phyloP scores from a whole-genome alignment of 371 early-diverging fungal species.

The Batkoa obscura region DNA sequence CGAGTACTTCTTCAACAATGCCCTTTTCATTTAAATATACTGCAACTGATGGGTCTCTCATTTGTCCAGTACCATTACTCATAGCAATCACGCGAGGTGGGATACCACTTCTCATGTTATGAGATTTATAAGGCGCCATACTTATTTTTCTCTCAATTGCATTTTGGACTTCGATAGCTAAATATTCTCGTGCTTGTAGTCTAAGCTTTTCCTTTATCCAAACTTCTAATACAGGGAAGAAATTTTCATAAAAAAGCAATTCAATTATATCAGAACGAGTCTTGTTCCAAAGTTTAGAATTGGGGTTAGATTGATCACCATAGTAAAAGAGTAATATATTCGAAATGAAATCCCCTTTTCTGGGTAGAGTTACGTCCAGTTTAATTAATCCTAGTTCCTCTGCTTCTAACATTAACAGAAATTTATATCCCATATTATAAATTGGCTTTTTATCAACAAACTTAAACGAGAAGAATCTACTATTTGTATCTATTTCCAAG shows the following conservation, averaged over 20 bases:
- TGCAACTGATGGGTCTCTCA: conserved; percentile 42
- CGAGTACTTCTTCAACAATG: conserved; percentile 34
- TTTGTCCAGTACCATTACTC: conserved; percentile 60
- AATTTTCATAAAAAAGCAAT: conserved; percentile 33
- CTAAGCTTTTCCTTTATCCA: conserved; percentile 54
- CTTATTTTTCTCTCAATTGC: conserved; percentile 38
- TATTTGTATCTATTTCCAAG: conserved; percentile 50
- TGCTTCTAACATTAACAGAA: conserved; percentile 55
- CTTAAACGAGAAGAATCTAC: conserved; percentile 71
- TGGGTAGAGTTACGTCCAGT: conserved; percentile 36
- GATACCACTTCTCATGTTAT: conserved; percentile 14
- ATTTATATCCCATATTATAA: no score
- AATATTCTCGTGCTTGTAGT: conserved; percentile 43
- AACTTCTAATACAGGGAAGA: conserved; percentile 53
- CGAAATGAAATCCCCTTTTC: conserved; percentile 30
- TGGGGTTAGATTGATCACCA: conserved; percentile 33
- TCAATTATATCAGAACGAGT: conserved; percentile 44
- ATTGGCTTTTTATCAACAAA: conserved; percentile 62
- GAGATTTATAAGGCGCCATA: conserved; percentile 16
- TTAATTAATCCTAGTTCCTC: conserved; percentile 54
- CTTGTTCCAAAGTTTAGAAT: conserved; percentile 58
- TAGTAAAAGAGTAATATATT: conserved; percentile 36
- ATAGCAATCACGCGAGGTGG: conserved; percentile 65
- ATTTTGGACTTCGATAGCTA: conserved; percentile 39
- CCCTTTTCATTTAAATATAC: conserved; percentile 65